Percentiles rank a stretch among this genome's conserved stretches.
These are phyloP conservation scores for Petrea volubilis DNA, from an alignment of 257 asterid genomes.

Conservation along the genomic window DNA sequence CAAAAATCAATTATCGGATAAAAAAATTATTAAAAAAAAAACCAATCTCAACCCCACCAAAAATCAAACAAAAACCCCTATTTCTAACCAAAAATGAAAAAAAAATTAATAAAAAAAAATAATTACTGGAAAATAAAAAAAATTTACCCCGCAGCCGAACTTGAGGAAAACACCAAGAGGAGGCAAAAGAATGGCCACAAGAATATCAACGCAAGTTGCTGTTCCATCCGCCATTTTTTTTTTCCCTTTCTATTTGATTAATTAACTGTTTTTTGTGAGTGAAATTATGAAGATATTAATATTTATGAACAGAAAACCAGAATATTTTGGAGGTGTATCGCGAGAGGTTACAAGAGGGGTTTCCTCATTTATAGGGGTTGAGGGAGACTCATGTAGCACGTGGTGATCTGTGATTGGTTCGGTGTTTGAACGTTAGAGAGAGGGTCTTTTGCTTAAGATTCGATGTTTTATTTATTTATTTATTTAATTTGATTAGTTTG, in stretches of 20 bases:
- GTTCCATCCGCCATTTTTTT: conserved; percentile 49
- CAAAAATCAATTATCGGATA: background rate
- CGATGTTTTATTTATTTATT: too few species aligned
- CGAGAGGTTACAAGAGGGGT: background rate
- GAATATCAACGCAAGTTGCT: conserved; percentile 57
- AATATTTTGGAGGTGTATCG: background rate
- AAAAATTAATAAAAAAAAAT: background rate
- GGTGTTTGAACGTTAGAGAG: background rate
- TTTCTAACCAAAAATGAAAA: background rate
- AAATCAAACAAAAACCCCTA: background rate
- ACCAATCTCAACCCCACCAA: background rate
- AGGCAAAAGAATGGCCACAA: conserved; percentile 73
- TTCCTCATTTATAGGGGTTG: background rate
- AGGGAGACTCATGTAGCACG: conserved; percentile 6
- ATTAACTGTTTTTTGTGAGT: background rate
- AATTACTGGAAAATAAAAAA: background rate
- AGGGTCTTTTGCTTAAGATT: background rate
- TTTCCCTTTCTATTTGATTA: background rate
- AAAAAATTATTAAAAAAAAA: background rate
- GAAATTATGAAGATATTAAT: background rate
- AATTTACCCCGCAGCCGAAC: conserved; percentile 59
- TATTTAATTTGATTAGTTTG: background rate
- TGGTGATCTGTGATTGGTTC: conserved; percentile 2
- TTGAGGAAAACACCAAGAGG: conserved; percentile 90
- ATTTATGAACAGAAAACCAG: background rate